These are phyloP conservation scores for Sporothrix humicola DNA, from an alignment of 2,329 filamentous ascomycete genomes.

Conservation along the genomic window DNA sequence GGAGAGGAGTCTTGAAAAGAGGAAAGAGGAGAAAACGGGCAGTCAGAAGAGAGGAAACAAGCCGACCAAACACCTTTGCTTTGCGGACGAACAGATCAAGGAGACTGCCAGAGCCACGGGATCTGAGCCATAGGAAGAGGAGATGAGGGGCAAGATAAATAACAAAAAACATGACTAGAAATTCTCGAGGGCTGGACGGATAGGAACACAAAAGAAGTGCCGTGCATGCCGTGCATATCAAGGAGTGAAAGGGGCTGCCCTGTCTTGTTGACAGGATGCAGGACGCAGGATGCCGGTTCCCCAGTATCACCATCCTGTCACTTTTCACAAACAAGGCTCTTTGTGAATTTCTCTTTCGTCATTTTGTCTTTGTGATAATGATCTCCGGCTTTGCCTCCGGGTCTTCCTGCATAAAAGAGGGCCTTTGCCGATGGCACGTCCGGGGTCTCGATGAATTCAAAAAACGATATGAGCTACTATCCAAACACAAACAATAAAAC, in stretches of 20 bases:
- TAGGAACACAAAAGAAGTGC: neutral
- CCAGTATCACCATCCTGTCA: neutral
- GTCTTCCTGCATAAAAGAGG: neutral
- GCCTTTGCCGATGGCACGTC: conserved; percentile 5
- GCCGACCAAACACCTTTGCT: neutral
- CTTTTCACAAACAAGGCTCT: conserved; percentile 26
- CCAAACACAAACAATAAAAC: neutral
- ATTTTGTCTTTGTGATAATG: conserved; percentile 15
- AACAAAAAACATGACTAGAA: neutral
- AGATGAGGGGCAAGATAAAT: conserved; percentile 4
- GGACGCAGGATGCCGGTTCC: conserved; percentile 13
- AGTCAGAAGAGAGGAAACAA: neutral
- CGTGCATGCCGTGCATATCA: neutral
- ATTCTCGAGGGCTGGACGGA: neutral
- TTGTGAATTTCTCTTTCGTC: conserved; percentile 10
- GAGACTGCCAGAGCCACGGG: neutral
- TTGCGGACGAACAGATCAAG: neutral
- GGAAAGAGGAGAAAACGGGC: neutral
- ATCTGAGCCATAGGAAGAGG: neutral
- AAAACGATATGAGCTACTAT: no score
- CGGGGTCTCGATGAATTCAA: no score
- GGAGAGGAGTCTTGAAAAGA: neutral
- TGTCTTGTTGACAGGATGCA: neutral
- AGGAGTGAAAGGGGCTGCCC: neutral
- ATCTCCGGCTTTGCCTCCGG: conserved; percentile 4